phyloP scores from a whole-genome alignment of 352 stramenopile species.

The Phytophthora kernoviae region DNA sequence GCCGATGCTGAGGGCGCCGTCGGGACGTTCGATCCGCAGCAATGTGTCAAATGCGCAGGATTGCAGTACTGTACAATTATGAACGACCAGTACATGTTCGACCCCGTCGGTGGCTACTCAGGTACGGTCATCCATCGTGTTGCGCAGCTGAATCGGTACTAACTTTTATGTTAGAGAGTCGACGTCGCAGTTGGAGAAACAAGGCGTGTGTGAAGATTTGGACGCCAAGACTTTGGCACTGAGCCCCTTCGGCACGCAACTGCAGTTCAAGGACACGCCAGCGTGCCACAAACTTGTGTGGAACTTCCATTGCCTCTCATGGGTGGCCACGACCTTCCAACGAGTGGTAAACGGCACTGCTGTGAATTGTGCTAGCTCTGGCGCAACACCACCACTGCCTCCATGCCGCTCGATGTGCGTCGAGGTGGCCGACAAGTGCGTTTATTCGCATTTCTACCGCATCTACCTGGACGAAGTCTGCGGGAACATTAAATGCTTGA shows the following conservation, averaged over 20 bases:
- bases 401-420: slow-evolving; percentile 77
- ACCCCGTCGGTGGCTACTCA: slow-evolving; percentile 67
- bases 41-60: slow-evolving; percentile 53
- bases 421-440: slow-evolving; percentile 76
- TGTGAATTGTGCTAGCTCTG: slow-evolving; percentile 40
- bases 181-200: slow-evolving; percentile 65
- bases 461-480: slow-evolving; percentile 71
- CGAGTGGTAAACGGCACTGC: slow-evolving; percentile 37
- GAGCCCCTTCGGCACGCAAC: slow-evolving; percentile 54
- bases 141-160: neutral
- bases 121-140: slow-evolving; percentile 21
- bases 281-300: slow-evolving; percentile 66
- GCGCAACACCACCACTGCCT: slow-evolving; percentile 37
- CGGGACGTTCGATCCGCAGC: slow-evolving; percentile 43
- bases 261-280: slow-evolving; percentile 75
- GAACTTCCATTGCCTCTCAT: slow-evolving; percentile 81
- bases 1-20: slow-evolving; percentile 10
- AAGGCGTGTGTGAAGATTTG: slow-evolving; percentile 76
- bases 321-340: slow-evolving; percentile 55
- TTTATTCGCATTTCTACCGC: slow-evolving; percentile 75
- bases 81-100: slow-evolving; percentile 72
- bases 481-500: slow-evolving; percentile 63
- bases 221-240: slow-evolving; percentile 64
- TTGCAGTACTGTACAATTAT: slow-evolving; percentile 70
- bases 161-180: slow-evolving; percentile 35